Percentiles rank a stretch among this genome's conserved stretches.
phyloP scores from a whole-genome alignment of 2,329 filamentous ascomycete genomes.

The Helotiales sp. region DNA sequence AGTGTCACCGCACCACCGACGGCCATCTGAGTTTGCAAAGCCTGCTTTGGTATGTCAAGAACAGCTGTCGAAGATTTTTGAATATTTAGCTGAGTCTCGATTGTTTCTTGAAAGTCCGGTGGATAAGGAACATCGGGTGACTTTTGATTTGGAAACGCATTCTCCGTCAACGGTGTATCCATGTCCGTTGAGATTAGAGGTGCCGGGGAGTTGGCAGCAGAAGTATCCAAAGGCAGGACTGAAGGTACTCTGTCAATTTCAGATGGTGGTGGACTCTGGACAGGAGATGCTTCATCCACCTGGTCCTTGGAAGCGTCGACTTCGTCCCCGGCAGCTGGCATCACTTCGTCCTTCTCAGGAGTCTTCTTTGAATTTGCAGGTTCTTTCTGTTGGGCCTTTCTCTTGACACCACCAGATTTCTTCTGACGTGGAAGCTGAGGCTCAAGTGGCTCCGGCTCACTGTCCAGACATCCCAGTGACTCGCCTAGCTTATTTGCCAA shows the following conservation, averaged over 20 bases:
- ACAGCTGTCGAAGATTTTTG: background rate
- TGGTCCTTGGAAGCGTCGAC: background rate
- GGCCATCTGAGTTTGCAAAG: background rate
- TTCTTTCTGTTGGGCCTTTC: background rate
- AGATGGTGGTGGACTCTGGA: background rate
- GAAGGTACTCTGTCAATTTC: background rate
- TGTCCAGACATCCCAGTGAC: background rate
- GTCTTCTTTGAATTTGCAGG: background rate
- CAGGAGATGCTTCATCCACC: background rate
- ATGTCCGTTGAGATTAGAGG: background rate
- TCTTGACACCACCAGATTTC: background rate
- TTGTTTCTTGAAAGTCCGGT: background rate
- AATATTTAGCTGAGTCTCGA: background rate
- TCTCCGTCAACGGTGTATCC: background rate
- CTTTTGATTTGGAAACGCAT: background rate
- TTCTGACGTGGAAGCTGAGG: background rate
- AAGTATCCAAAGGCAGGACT: background rate
- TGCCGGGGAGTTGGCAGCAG: background rate
- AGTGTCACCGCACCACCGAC: no score
- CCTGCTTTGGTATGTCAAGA: background rate
- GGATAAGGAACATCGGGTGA: background rate
- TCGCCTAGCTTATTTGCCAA: constrained; percentile 8
- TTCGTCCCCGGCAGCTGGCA: background rate
- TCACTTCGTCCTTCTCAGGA: background rate
- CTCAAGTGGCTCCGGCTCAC: background rate